These are phyloP conservation scores for Venturia pyrina DNA, from an alignment of 2,329 filamentous ascomycete genomes.

Conservation along the genomic window DNA sequence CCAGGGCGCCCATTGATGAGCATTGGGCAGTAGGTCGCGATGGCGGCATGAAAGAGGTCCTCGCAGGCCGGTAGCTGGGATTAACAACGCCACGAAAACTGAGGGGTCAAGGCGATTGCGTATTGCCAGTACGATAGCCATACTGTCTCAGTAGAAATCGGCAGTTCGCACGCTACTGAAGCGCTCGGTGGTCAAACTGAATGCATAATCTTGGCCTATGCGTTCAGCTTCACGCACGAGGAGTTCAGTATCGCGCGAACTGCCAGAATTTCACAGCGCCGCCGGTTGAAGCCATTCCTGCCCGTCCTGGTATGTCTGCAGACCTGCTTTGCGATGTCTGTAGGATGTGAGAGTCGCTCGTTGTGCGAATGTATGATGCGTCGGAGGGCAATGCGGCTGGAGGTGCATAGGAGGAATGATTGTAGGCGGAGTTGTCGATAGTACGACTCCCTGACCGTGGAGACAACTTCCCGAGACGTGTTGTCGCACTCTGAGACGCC, in stretches of 20 bases:
- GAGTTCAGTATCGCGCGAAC: background rate
- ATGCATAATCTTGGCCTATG: background rate
- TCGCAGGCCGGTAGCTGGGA: background rate
- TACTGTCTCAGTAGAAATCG: background rate
- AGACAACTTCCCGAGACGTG: background rate
- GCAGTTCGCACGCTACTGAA: background rate
- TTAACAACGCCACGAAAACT: background rate
- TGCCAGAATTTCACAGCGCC: background rate
- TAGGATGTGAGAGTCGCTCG: no score
- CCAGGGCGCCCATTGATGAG: background rate
- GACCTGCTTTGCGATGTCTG: background rate
- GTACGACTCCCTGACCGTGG: background rate
- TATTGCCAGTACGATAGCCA: background rate
- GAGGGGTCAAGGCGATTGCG: background rate
- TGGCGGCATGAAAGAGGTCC: background rate
- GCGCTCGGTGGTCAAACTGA: background rate
- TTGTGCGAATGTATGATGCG: background rate
- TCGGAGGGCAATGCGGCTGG: background rate
- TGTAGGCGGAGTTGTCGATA: background rate
- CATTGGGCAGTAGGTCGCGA: background rate
- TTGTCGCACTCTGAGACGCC: background rate
- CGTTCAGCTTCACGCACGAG: background rate
- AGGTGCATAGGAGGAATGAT: background rate
- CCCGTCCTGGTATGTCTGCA: background rate
- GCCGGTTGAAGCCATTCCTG: background rate